Evolutionary conservation across 1,284 basidiomycete genomes (phyloP), one percentile per base, ranked within the genome.

Genomic region (Caloboletus firmus): DNA sequence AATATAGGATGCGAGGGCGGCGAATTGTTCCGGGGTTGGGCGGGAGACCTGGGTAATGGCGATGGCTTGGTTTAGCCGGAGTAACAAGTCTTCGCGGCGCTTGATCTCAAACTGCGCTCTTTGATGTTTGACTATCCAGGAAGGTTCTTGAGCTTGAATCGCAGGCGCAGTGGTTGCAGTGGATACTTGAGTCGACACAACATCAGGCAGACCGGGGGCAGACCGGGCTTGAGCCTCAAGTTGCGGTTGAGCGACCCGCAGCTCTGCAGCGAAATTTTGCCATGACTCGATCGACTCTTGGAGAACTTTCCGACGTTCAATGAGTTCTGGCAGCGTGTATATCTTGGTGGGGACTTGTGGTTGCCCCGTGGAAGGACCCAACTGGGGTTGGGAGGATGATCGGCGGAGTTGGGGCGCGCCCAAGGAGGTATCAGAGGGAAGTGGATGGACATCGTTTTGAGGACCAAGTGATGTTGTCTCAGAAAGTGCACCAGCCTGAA

Each of bases 51-150:
- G 65, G 0, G 53, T 22, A 39, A 67, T 71, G 13, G 66, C 68
- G n/a, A n/a, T n/a, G n/a, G n/a, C n/a, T 40, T 65, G 67, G 32
- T 71, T 69, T 26, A 68, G 50, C 10, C 64, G 64, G 40, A 65
- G 28, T 11, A 71, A 44, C 31, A 71, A 43, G 31, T 70, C 66
- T 49, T 70, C 65, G 31, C 69, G 63, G 22, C 66, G 69, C 44
- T 63, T 71, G 47, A 67, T 71, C 54, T 71, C 69, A 47, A 70
- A 67, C 37, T 65, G 69, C 18, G 64, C 64, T 51, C 62, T 55
- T 31, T 72, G 57, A 44, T 57, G 57, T 40, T 59, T 68, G 52
- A 24, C 52, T 10, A 43, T 34, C 60, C 68, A 69, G 9, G 68
- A 56, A 42, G 65, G 36, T 17, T 64, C 63, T 30, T 56, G 62